Base-by-base conservation (phyloP, 148 eudicot species). In the Nyssa sinensis region DNA sequence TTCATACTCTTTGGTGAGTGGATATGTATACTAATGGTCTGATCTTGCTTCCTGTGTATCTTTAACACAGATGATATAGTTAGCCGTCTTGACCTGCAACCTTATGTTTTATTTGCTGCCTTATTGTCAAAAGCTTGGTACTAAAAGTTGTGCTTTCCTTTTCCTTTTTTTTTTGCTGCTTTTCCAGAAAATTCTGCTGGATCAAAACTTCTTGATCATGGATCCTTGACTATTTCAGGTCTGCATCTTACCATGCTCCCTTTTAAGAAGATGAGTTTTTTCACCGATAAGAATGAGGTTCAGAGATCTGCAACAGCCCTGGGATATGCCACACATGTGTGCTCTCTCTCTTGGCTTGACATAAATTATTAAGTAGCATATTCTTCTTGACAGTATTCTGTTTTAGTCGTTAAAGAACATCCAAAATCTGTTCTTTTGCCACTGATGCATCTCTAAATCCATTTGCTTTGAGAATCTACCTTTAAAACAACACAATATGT, bases 271-370 rank as follows among this genome's bases (percentile, higher is more conserved):
- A 88, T 86, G 86, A 91, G 91, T 73, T 89, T 95, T 77, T 95
- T 95, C 87, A 81, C 94, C 70, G 96, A 95, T 85, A 95, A 95
- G 89, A 95, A 95, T 86, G 97, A 88, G 79, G 82, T 88, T 78
- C 97, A 95, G 89, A 87, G 85, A 77, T 93, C 94, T 71, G 92
- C 97, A 71, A 89, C 99, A 75, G 97, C 99, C 80, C 88, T 95
- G 73, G 99, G 99, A 85, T 93, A 93, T 73, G 87, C 88, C 32
- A 93, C 99, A 72, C 99, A 93, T 83, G 99, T 95, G 81, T 80
- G 96, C 79, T 76, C 77, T 79, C 59, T 70, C 70, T 49, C 80
- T 76, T 77, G 31, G 24, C 63, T 64, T 73, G 67, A 37, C 47
- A 53, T 24, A 25, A 44, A 64, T 58, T 37, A 17, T 30, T 34